Evolutionary conservation across 495 filamentous ascomycete species (phyloP).

Genomic region (Margaritispora aquatica): DNA sequence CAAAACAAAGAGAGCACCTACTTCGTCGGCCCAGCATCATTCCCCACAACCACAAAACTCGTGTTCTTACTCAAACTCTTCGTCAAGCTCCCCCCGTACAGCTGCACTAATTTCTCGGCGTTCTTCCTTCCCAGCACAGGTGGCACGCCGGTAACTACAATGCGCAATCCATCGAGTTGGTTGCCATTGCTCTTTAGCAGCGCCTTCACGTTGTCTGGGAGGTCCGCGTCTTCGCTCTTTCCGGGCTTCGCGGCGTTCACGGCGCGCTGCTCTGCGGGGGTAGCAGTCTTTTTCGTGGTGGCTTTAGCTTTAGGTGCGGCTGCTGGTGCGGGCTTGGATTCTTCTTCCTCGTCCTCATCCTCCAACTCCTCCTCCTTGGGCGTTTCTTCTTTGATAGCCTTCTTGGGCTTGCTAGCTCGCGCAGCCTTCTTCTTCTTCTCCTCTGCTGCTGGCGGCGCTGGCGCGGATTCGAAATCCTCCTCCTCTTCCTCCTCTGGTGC

Average conservation of each 20-base stretch:
- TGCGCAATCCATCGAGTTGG: background rate
- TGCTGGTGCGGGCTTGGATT: no score
- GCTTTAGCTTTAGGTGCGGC: background rate
- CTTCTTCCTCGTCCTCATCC: background rate
- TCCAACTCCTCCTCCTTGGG: no score
- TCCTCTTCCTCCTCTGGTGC: no score
- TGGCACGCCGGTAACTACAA: conserved; percentile 1
- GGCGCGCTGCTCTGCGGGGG: background rate
- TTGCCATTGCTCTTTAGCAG: background rate
- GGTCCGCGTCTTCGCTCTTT: background rate
- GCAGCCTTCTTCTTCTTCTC: no score
- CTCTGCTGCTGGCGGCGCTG: no score
- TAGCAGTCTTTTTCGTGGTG: background rate
- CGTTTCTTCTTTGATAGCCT: no score
- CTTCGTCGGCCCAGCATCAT: conserved; percentile 3
- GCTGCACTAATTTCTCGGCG: background rate
- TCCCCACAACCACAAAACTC: background rate
- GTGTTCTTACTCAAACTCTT: conserved; percentile 2
- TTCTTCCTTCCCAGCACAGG: background rate
- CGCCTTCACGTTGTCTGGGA: background rate
- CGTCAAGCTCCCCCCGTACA: background rate
- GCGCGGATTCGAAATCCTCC: background rate
- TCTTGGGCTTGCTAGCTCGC: no score
- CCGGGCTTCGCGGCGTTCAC: background rate
- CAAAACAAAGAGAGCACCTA: background rate